Conservation (phyloP, 345 rosid species). For the Adansonia digitata region DNA sequence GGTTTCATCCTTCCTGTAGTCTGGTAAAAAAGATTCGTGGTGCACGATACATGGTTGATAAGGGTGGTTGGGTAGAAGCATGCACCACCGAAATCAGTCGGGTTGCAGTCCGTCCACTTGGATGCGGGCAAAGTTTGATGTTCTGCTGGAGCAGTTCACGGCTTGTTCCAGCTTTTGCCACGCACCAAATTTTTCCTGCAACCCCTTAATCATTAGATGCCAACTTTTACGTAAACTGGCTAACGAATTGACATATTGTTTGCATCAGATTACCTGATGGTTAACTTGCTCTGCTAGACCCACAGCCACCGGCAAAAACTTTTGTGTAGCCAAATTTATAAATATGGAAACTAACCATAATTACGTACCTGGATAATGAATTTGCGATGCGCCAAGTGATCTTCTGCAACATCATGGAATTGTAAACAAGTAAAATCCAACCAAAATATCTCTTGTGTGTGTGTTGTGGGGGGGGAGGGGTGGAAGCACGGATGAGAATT, state of each 20-base stretch:
- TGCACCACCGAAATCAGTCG: background rate
- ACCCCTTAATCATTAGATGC: background rate
- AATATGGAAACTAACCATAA: background rate
- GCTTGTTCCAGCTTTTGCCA: too few relatives aligned
- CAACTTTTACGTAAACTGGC: background rate
- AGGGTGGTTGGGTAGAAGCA: constrained; percentile 21
- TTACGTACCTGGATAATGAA: background rate
- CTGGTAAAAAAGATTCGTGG: constrained; percentile 22
- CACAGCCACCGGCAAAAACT: constrained; percentile 5
- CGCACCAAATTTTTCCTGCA: constrained; percentile 6
- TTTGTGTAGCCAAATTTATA: background rate
- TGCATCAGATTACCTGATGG: background rate
- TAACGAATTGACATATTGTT: background rate
- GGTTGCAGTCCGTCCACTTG: too few relatives aligned
- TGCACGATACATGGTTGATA: constrained; percentile 15
- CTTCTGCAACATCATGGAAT: background rate
- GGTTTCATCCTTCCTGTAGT: background rate
- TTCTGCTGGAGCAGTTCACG: background rate
- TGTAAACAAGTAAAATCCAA: background rate
- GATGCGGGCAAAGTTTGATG: constrained; percentile 2
- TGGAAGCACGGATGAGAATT: too few relatives aligned
- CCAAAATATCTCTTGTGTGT: too few relatives aligned
- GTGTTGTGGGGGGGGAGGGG: too few relatives aligned
- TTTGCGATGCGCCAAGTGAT: constrained; percentile 2
- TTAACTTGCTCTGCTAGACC: constrained; percentile 1